Base-by-base conservation (phyloP, 768 basidiomycete genomes). In the Phaeotremella skinneri region DNA sequence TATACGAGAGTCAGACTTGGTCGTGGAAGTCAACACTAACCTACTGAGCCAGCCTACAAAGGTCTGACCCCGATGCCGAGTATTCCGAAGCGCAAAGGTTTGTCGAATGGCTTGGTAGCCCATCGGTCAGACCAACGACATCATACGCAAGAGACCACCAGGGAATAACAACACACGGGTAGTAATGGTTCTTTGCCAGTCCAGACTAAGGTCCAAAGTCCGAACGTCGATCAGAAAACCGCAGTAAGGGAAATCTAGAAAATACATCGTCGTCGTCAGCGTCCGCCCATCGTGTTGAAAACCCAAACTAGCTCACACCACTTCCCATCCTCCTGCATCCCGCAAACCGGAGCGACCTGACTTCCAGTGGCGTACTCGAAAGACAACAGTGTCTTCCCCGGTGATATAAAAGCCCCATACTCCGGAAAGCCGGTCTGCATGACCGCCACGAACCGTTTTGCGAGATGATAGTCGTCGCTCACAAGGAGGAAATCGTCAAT, bases 401-500 rank as follows among this genome's bases (percentile, higher is more conserved):
- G 81, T 20, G 91, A 86, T 52, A 98, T 87, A 73, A 84, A 89
- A 61, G 92, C 97, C 0, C 96, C 96, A 69, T 97, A 98, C 68
- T 92, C 90, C 2, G 90, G 89, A 63, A 94, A 91, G 0, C 93
- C 91, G 73, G 82, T 73, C 25, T 83, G 80, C 91, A 99, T 96
- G 67, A 81, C 81, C 16, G 82, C 76, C 45, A 97, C 76, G 73
- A 96, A 99, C 0, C 77, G 78, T 48, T 68, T 78, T 0, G 94
- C 94, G 63, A 82, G 82, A 5, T 64, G 43, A 2, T 77, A 76
- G 53, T 81, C 82, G 1, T 89, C 87, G 3, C 91, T 90, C 55
- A 99, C 81, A 62, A 89, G 87, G 42, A 98, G 79, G 73, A 97
- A 99, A 72, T 99, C 96, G 68, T 99, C 96, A n/a, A 94, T 85